Conservation (phyloP, 2,329 filamentous ascomycete species). For the Colletotrichum kahawae region DNA sequence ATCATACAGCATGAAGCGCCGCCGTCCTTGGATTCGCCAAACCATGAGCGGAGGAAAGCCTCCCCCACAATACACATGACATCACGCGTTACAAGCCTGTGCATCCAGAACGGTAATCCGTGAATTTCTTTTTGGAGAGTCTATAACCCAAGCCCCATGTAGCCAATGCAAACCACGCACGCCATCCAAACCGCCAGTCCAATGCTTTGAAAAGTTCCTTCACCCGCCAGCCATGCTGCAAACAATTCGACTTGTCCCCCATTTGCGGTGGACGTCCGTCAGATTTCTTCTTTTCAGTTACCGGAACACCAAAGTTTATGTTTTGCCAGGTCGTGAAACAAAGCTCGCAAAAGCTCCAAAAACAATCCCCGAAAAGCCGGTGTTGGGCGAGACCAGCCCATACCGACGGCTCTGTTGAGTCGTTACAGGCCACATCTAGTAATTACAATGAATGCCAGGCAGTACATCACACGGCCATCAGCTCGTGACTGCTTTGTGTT, state of each 20-base stretch:
- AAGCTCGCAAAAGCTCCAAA: neutral
- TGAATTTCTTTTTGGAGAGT: slow-evolving; percentile 9
- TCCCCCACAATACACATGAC: neutral
- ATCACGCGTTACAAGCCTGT: neutral
- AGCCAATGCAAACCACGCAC: neutral
- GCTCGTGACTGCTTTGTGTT: neutral
- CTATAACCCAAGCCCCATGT: neutral
- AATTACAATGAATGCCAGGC: slow-evolving; percentile 1
- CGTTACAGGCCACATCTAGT: neutral
- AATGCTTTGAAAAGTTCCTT: slow-evolving; percentile 1
- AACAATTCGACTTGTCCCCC: neutral
- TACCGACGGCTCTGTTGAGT: neutral
- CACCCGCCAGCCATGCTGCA: neutral
- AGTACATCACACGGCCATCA: neutral
- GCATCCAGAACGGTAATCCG: neutral
- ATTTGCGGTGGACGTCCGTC: neutral
- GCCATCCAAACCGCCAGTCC: neutral
- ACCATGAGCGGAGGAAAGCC: neutral
- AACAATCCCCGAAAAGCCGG: neutral
- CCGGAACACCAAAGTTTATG: neutral
- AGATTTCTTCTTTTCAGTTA: neutral
- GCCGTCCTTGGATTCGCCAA: neutral
- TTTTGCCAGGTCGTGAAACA: neutral
- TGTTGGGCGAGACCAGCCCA: neutral
- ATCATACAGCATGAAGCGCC: neutral